Evolutionary conservation across 345 rosid species (phyloP), one percentile per base, ranked within the genome.

Genomic region (Eutrema yunnanense): DNA sequence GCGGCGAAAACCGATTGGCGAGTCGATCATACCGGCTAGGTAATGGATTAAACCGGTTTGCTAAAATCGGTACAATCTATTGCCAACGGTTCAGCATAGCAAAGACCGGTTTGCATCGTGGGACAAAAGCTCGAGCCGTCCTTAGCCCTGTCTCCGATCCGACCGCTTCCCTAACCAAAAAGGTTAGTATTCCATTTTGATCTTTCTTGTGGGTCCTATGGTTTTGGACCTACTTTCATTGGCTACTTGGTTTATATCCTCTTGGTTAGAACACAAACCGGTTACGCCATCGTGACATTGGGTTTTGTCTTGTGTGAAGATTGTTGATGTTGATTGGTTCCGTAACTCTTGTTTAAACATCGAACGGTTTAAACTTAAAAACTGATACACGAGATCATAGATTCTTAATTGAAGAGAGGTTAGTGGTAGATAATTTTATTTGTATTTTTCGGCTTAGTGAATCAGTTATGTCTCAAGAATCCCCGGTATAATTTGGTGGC

Each of bases 71-170:
- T 64, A 32, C 51, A 48, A 40, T 76, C 37, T 50, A 71, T 6
- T 50, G 46, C 57, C 72, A 71, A 65, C 49, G 68, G 67, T 49
- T 77, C 22, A 41, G 49, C 72, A 9, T 57, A 48, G 8, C 67
- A 41, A 71, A 71, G 16, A 57, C 50, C 11, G 76, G 80, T 64
- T 65, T 65, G 56, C 49, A 50, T 27, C 62, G 67, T 47, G 75
- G 48, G 41, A 14, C 36, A 36, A 71, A 65, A 29, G 57, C 49
- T 71, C 67, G 50, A 71, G 80, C 80, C 50, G 19, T 77, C 51
- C 80, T 77, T 65, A 71, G 76, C 38, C 80, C 63, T 51, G 80
- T 77, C 3, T 49, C 80, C 22, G 76, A 77, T 54, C 76, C 79
- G 14, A 47, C 73, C 6, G 26, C 72, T 58, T 27, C 76, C 3